These are phyloP conservation scores for Kwoniella mangroviensis DNA, from an alignment of 768 basidiomycete genomes.

Conservation along the genomic window DNA sequence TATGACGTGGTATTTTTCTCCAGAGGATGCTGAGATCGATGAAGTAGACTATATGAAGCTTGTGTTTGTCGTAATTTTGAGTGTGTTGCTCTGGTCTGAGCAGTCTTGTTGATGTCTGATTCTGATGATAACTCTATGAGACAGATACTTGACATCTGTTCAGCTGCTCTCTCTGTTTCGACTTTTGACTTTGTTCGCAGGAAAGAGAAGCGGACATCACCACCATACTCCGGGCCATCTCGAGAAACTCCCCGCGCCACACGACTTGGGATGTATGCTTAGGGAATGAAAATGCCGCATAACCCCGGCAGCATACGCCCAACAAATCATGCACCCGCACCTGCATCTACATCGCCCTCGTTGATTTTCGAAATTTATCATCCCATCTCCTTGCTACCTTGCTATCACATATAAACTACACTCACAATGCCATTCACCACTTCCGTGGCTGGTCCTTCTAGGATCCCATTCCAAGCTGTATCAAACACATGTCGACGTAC, in stretches of 20 bases:
- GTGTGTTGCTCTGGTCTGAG: too few relatives aligned
- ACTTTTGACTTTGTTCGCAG: too few relatives aligned
- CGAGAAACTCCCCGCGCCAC: slow-evolving; percentile 1
- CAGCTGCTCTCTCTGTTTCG: too few relatives aligned
- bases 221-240: too few relatives aligned
- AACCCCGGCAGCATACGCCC: slow-evolving; percentile 3
- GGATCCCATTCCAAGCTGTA: slow-evolving; percentile 34
- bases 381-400: background rate
- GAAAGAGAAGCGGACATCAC: too few relatives aligned
- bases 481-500: slow-evolving; percentile 7
- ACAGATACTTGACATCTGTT: too few relatives aligned
- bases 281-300: slow-evolving; percentile 9
- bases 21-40: too few relatives aligned
- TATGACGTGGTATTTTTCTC: too few relatives aligned
- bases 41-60: too few relatives aligned
- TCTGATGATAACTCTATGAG: too few relatives aligned
- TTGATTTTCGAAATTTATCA: slow-evolving; percentile 19
- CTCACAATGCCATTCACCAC: slow-evolving; percentile 27
- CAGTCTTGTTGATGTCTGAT: too few relatives aligned
- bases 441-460: slow-evolving; percentile 48
- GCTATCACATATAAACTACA: background rate
- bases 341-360: background rate
- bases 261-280: background rate
- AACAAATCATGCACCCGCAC: slow-evolving; percentile 5
- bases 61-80: too few relatives aligned